Evolutionary conservation across 805 yeast species (phyloP), one percentile per base, ranked within the genome.

Genomic region (Zygosaccharomyces lentus): DNA sequence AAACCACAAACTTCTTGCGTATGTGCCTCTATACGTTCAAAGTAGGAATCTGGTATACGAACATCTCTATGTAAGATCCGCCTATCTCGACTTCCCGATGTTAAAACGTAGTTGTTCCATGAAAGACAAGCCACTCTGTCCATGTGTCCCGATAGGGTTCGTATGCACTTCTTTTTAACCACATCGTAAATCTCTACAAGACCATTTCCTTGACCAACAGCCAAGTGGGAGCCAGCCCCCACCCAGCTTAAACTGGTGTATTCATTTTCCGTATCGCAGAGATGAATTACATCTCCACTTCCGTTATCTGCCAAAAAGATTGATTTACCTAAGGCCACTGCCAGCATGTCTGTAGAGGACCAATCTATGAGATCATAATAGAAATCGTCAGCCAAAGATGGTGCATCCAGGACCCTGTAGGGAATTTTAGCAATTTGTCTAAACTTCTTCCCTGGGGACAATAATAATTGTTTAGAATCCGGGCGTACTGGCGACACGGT

Each of bases 1-100:
- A 93, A 74, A 2, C 99, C 99, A 69, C 99, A 93, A 36, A 93
- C 95, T 66, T 93, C 99, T 67, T 93, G 98, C 45, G 81, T 79
- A 66, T 93, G 99, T 19, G 76, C 71, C 31, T 79, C 82, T 26
- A 93, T 71, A 52, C 80, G 76, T 51, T 81, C 80, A 58, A 87
- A 78, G 62, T 73, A 89, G 57, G 89, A 96, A 24, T 84, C 86
- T 6, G 91, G 86, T 30, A 82, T 80, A 44, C 99, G 74, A 17
- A 93, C 97, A 65, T 93, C 99, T 51, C 97, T 75, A 63, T 93
- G 96, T 40, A 89, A 68, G 42, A 93, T 90, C 4, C 82, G 72
- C 30, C 88, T 68, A 67, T 93, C 99, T 50, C 96, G 72, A 26
- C 93, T 81, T 0, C 99, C 99, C 9, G 95, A 81, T 2, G 88